Evolutionary conservation across 2,329 filamentous ascomycete species (phyloP), one percentile per base, ranked within the genome.

Genomic region (Colletotrichum sp.): DNA sequence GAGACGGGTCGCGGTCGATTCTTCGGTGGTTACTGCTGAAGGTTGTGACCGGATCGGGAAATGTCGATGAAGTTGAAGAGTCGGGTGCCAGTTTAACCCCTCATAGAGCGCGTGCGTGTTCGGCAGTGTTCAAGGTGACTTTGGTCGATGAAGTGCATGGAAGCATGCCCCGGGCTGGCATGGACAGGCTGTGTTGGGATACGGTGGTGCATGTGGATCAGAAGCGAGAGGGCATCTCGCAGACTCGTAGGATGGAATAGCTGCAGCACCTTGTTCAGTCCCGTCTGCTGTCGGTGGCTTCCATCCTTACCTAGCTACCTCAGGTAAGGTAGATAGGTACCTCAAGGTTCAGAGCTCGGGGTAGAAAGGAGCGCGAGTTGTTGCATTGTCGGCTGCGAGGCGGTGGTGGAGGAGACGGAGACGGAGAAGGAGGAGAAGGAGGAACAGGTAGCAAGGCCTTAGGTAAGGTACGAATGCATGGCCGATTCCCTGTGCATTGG

Each of bases 101-200:
- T 68, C 70, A 65, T 36, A 34, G 63, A 15, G 30, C 63, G 26
- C 16, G 60, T 32, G 57, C 34, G 63, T 28, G 28, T 64, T 36
- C 18, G 39, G 63, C 39, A 72, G 43, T 30, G 16, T 32, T 21
- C 39, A 72, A 63, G 32, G 43, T 65, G 72, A 26, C 63, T 26
- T 43, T 61, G 55, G 52, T 72, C 48, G 59, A 73, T 66, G 67
- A 60, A 32, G 64, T 73, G 73, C 70, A 73, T 68, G 16, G 34
- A 36, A 30, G 70, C 70, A 43, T 75, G 48, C 34, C 70, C 48
- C 59, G 43, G 69, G 10, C 60, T 39, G 70, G 59, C 73, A 75
- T 63, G 64, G 73, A 75, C 64, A 65, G 70, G 64, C 69, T 43
- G 64, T 30, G 34, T 59, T 75, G 39, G 48, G 43, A 32, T 30